A percentile compares a stretch with the other conserved stretches of the same genome.
Evolutionary conservation across 768 basidiomycete genomes (phyloP).

Genomic region (Boletellus ananas): DNA sequence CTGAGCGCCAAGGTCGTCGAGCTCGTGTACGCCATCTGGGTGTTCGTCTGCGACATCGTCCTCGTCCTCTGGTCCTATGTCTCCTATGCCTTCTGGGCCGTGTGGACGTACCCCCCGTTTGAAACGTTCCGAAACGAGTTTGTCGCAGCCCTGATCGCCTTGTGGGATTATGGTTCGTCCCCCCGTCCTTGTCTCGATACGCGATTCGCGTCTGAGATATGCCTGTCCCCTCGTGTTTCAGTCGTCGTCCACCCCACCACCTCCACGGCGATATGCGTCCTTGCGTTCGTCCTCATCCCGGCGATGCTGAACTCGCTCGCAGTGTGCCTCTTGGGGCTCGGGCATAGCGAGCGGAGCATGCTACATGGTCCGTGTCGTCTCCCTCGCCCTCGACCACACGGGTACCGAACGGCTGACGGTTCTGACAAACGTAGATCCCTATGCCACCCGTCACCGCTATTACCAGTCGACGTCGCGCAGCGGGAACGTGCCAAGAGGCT

Average conservation of each 20-base stretch:
- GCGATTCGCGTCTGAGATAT: not conserved
- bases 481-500: slow-evolving; percentile 11
- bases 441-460: not conserved
- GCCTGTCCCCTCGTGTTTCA: not conserved
- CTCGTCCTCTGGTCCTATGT: slow-evolving; percentile 8
- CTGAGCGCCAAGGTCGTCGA: slow-evolving; percentile 16
- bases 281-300: slow-evolving; percentile 12
- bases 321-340: not conserved
- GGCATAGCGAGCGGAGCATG: not conserved
- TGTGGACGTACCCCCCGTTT: slow-evolving; percentile 22
- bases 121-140: slow-evolving; percentile 19
- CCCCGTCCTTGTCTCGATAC: not conserved
- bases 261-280: slow-evolving; percentile 4
- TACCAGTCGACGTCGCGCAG: slow-evolving; percentile 22
- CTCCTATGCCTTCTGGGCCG: slow-evolving; percentile 4
- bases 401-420: not conserved
- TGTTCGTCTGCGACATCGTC: slow-evolving; percentile 1
- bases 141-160: slow-evolving; percentile 3
- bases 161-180: slow-evolving; percentile 10
- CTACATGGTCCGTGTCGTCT: slow-evolving; percentile 10
- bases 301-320: not conserved
- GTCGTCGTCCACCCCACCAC: slow-evolving; percentile 13
- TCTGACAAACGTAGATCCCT: slow-evolving; percentile 5
- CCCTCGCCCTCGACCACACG: not conserved
- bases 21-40: slow-evolving; percentile 8